phyloP scores from a whole-genome alignment of 345 rosid species.

The Hibiscus mutabilis region DNA sequence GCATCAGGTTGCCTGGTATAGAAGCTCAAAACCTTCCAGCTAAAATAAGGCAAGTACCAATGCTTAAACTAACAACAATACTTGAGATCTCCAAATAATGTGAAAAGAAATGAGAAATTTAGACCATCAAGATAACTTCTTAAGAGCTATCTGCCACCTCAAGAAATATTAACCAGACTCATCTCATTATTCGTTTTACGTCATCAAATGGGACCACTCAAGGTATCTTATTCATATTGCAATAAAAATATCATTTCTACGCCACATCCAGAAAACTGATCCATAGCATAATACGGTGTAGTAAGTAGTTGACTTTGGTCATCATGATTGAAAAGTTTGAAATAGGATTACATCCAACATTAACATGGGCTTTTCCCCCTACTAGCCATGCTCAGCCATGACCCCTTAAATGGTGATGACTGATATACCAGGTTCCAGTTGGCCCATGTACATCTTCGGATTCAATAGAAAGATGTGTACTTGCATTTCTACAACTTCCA shows the following conservation, averaged over 20 bases:
- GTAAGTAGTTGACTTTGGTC: neutral
- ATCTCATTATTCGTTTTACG: neutral
- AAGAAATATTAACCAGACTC: neutral
- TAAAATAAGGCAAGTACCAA: conserved; percentile 12
- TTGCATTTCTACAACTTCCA: neutral
- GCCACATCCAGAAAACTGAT: neutral
- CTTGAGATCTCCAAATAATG: neutral
- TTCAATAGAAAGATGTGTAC: neutral
- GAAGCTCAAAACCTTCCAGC: conserved; percentile 16
- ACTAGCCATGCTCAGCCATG: neutral
- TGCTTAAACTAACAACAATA: conserved; percentile 1
- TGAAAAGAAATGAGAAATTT: neutral
- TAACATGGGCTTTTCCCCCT: neutral
- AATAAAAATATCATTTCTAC: neutral
- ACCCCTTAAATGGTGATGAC: neutral
- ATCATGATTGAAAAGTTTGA: neutral
- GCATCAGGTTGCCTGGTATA: conserved; percentile 24
- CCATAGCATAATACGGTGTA: neutral
- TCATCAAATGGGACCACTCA: neutral
- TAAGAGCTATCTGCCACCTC: neutral
- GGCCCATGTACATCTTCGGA: neutral
- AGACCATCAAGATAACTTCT: conserved; percentile 1
- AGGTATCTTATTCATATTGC: neutral
- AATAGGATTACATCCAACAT: neutral
- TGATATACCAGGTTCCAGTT: neutral